Base-by-base conservation (phyloP, 768 basidiomycete species). In the Tulasnella sp. region DNA sequence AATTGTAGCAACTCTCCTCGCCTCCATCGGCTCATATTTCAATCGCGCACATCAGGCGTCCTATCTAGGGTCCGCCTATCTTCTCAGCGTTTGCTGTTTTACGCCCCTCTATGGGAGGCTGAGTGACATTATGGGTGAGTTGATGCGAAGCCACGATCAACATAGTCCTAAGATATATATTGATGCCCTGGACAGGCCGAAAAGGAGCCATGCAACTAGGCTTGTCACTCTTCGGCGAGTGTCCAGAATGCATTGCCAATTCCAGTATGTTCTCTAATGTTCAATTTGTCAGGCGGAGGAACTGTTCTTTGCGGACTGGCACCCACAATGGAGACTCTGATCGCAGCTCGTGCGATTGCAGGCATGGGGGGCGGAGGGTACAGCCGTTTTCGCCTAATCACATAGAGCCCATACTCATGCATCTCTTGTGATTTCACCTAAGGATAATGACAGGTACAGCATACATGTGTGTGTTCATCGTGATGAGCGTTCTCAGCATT, bases 281-380 rank as follows among this genome's bases (percentile, higher is more conserved):
- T 21, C 29, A 53, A 44, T 12, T 38, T 53, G 19, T 50, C 60
- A 63, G 63, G 60, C 21, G 75, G 80, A 61, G 93, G 93, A 19
- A 97, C 92, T 1, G 74, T 90, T 44, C 75, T 84, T 15, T 97
- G 92, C 67, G 94, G 89, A 1, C 64, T 92, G 43, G 93, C 91
- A 43, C 82, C 85, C 8, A 86, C 84, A 5, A 94, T 97, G 92
- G 78, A 80, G 63, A 69, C 76, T 12, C 77, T 96, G 53, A 90
- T 94, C 62, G 76, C 77, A 43, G 87, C 86, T 58, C 81, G 93
- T 11, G 82, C 88, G 2, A 71, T 96, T 45, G 91, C 92, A 24
- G 92, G 92, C 52, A 88, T 90, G 82, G 92, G 89, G 57, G 90
- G 92, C 59, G 92, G 90, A 71, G 86, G 90, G 82, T 88, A 69